phyloP scores from a whole-genome alignment of 345 rosid species.

The Dovyalis caffra region DNA sequence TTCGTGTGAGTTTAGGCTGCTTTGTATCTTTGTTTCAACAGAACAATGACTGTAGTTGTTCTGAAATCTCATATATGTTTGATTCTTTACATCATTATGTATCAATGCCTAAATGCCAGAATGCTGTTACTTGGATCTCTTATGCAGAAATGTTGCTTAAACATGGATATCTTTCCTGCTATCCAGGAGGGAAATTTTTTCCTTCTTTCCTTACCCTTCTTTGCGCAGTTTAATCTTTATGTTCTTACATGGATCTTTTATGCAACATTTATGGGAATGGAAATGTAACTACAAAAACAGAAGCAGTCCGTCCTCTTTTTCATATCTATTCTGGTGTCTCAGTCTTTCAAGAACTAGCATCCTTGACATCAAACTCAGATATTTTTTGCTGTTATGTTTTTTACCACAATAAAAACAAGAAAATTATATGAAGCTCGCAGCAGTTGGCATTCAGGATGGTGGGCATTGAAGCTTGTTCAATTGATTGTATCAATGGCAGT shows the following conservation, averaged over 20 bases:
- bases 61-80: neutral
- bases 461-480: conserved; percentile 54
- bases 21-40: conserved; percentile 59
- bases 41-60: neutral
- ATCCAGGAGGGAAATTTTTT: too few species aligned
- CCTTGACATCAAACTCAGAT: conserved; percentile 59
- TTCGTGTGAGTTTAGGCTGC: conserved; percentile 87
- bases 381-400: conserved; percentile 74
- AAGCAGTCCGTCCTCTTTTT: too few species aligned
- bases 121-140: too few species aligned
- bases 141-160: neutral
- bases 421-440: conserved; percentile 52
- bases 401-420: conserved; percentile 54
- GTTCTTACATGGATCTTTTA: too few species aligned
- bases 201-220: neutral
- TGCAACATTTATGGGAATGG: too few species aligned
- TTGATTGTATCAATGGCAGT: conserved; percentile 46
- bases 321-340: too few species aligned
- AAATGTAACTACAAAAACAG: too few species aligned
- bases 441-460: conserved; percentile 75
- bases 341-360: neutral
- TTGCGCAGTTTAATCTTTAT: too few species aligned
- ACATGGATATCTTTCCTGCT: neutral
- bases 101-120: neutral
- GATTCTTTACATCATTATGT: neutral